Evolutionary conservation across 2,329 filamentous ascomycete species (phyloP).

Genomic region (Epichloe amarillans): DNA sequence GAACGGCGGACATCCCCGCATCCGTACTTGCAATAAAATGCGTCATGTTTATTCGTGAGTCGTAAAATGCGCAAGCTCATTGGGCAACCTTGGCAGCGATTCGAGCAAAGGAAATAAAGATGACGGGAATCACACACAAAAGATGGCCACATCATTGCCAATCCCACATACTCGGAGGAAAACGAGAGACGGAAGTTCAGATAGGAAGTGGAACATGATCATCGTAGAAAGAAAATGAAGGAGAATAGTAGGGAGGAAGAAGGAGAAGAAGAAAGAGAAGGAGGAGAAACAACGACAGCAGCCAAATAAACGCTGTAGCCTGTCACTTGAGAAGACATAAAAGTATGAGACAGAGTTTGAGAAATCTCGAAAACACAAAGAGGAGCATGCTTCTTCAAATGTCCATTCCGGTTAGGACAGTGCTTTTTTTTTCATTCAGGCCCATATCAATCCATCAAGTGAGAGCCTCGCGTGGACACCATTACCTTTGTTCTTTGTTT

Average conservation of each 20-base stretch:
- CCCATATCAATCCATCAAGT: conserved; percentile 2
- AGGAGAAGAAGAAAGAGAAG: conserved; percentile 1
- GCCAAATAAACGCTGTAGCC: conserved; percentile 8
- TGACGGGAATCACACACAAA: background rate
- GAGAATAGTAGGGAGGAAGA: conserved; percentile 1
- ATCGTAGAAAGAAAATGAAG: conserved; percentile 1
- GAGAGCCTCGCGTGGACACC: conserved; percentile 3
- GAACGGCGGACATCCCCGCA: background rate
- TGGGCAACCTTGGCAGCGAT: conserved; percentile 4
- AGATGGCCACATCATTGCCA: background rate
- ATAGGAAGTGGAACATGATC: conserved; percentile 2
- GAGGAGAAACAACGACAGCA: conserved; percentile 5
- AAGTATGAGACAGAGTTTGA: conserved; percentile 10
- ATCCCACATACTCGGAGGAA: conserved; percentile 3
- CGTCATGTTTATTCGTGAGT: conserved; percentile 3
- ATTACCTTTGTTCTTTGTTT: conserved; percentile 1
- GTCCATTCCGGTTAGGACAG: conserved; percentile 5
- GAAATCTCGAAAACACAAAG: conserved; percentile 8
- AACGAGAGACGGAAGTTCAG: conserved; percentile 1
- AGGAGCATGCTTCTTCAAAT: conserved; percentile 8
- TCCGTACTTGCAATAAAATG: background rate
- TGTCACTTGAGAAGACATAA: conserved; percentile 8
- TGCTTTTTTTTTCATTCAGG: conserved; percentile 3
- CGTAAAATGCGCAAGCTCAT: conserved; percentile 2
- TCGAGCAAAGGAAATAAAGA: conserved; percentile 1